Conservation (phyloP, 1,284 basidiomycete species). For the Trametes polyzona region DNA sequence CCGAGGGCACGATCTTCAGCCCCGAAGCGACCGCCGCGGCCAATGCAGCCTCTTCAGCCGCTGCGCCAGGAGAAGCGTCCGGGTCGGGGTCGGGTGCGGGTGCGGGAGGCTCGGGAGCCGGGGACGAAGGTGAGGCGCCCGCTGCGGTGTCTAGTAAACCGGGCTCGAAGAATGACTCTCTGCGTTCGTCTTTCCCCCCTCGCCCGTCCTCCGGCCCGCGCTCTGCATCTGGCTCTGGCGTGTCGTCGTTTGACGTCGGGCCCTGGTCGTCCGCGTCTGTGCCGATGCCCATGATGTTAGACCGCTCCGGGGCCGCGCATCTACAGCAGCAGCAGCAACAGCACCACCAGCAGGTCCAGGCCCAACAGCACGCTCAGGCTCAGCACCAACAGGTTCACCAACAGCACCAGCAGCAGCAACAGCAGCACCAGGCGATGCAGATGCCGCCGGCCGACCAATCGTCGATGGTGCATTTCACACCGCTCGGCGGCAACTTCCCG, state of each 20-base stretch:
- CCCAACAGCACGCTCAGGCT: not conserved
- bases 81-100: slow-evolving; percentile 42
- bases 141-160: slow-evolving; percentile 32
- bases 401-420: slow-evolving; percentile 15
- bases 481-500: slow-evolving; percentile 42
- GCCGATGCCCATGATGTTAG: slow-evolving; percentile 20
- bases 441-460: slow-evolving; percentile 22
- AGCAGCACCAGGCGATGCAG: slow-evolving; percentile 18
- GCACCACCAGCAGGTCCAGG: slow-evolving; percentile 14
- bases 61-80: no score
- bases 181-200: slow-evolving; percentile 32
- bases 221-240: slow-evolving; percentile 17
- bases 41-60: no score
- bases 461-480: slow-evolving; percentile 58
- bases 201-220: slow-evolving; percentile 11
- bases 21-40: not conserved
- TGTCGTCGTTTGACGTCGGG: slow-evolving; percentile 9
- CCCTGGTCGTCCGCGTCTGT: slow-evolving; percentile 8
- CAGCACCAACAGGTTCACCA: slow-evolving; percentile 12
- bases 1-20: slow-evolving; percentile 66
- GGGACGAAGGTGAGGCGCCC: slow-evolving; percentile 54
- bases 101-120: slow-evolving; percentile 26
- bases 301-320: slow-evolving; percentile 13
- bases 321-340: slow-evolving; percentile 10
- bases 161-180: slow-evolving; percentile 31